Conservation (phyloP, 164 flowering plant species). For the Liriodendron chinense region DNA sequence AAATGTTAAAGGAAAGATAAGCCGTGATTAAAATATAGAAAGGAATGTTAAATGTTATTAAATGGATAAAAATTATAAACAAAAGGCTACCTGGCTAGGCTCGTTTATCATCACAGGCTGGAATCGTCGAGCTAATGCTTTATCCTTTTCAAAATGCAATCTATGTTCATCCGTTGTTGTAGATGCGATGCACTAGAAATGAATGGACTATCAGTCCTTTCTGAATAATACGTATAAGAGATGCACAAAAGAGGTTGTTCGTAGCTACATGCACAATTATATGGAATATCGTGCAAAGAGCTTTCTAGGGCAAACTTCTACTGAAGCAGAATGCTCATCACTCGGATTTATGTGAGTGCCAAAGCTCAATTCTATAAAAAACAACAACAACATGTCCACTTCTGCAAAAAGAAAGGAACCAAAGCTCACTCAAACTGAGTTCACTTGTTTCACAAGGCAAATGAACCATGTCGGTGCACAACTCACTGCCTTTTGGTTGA, state of each 20-base stretch:
- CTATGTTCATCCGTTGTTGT: constrained; percentile 73
- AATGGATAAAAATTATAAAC: neutral
- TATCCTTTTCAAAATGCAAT: constrained; percentile 73
- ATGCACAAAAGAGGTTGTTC: neutral
- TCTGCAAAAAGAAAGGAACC: neutral
- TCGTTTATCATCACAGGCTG: constrained; percentile 77
- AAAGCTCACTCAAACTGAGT: neutral
- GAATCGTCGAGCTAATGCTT: constrained; percentile 79
- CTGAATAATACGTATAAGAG: neutral
- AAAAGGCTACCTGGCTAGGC: constrained; percentile 62
- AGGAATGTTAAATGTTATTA: neutral
- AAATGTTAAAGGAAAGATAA: constrained; percentile 6
- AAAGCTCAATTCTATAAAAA: neutral
- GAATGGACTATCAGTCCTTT: constrained; percentile 10
- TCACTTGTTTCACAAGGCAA: neutral
- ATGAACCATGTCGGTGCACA: neutral
- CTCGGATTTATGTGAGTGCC: neutral
- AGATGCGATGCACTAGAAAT: constrained; percentile 78
- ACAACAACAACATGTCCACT: neutral
- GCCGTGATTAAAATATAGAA: neutral
- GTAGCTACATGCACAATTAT: neutral
- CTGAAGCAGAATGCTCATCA: neutral
- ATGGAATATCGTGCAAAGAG: neutral
- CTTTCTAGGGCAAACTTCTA: neutral
- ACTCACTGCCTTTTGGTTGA: neutral